Conservation (phyloP, 1,139 yeast genomes). For the Candida neerlandica region DNA sequence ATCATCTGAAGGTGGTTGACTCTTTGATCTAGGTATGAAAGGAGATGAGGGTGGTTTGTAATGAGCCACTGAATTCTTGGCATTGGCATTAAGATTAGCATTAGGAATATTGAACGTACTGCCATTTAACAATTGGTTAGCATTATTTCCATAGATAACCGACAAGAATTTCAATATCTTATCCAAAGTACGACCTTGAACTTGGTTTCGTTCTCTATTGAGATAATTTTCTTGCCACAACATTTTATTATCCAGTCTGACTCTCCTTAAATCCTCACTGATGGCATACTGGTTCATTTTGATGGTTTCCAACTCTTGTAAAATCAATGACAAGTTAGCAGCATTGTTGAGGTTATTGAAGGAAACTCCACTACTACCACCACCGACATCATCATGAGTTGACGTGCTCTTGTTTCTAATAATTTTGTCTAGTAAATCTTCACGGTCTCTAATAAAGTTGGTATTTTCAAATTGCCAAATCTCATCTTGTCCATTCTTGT, state of each 20-base stretch:
- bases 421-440: slow-evolving; percentile 74
- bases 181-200: slow-evolving; percentile 86
- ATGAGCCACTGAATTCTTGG: slow-evolving; percentile 10
- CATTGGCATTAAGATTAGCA: slow-evolving; percentile 3
- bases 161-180: slow-evolving; percentile 86
- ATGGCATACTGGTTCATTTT: slow-evolving; percentile 79
- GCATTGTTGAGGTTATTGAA: slow-evolving; percentile 16
- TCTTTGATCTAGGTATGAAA: slow-evolving; percentile 11
- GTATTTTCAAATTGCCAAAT: slow-evolving; percentile 82
- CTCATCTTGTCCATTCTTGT: slow-evolving; percentile 44
- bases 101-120: slow-evolving; percentile 10
- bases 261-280: slow-evolving; percentile 78
- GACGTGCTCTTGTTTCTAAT: slow-evolving; percentile 48
- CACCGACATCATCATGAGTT: slow-evolving; percentile 35
- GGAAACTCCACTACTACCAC: slow-evolving; percentile 6
- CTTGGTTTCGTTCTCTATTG: slow-evolving; percentile 81
- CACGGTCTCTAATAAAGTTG: slow-evolving; percentile 69
- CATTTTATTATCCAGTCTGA: slow-evolving; percentile 84
- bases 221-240: slow-evolving; percentile 87
- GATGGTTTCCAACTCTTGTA: slow-evolving; percentile 75
- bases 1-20: slow-evolving; percentile 12
- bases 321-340: slow-evolving; percentile 55
- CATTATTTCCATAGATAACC: slow-evolving; percentile 73
- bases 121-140: slow-evolving; percentile 49
- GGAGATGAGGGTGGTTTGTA: slow-evolving; percentile 12